Evolutionary conservation across 768 basidiomycete genomes (phyloP).

Genomic region (Termitomyces sp.): DNA sequence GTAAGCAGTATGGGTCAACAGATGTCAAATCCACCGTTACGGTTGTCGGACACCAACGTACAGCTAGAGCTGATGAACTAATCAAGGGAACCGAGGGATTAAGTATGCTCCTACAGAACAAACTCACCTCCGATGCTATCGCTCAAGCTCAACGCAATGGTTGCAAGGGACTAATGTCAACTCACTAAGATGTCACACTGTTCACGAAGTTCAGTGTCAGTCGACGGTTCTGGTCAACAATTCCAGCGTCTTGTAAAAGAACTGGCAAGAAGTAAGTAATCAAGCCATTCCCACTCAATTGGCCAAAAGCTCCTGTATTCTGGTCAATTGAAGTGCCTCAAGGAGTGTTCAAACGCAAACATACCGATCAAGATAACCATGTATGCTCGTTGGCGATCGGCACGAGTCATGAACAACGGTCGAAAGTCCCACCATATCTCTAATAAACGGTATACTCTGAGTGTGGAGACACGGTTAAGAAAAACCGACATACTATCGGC

Average conservation of each 20-base stretch:
- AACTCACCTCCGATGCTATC: conserved; percentile 34
- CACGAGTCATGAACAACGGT: conserved; percentile 42
- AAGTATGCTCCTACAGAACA: neutral
- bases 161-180: conserved; percentile 1
- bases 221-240: conserved; percentile 36
- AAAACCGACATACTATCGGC: conserved; percentile 35
- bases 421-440: conserved; percentile 57
- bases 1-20: neutral
- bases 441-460: conserved; percentile 8
- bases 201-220: conserved; percentile 51
- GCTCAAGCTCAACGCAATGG: neutral
- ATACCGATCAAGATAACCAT: conserved; percentile 50
- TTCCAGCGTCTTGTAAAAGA: conserved; percentile 44
- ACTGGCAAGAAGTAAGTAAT: conserved; percentile 50
- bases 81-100: neutral
- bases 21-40: neutral
- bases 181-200: conserved; percentile 46
- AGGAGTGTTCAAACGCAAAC: neutral
- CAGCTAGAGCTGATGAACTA: conserved; percentile 1
- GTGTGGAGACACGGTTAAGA: neutral
- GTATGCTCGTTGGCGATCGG: conserved; percentile 44
- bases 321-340: neutral
- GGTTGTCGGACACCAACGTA: neutral
- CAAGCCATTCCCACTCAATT: conserved; percentile 47
- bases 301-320: conserved; percentile 29